Percentiles rank a stretch among this genome's conserved stretches.
phyloP scores from a whole-genome alignment of 805 yeast genomes.

The Jamesozyma piceae region DNA sequence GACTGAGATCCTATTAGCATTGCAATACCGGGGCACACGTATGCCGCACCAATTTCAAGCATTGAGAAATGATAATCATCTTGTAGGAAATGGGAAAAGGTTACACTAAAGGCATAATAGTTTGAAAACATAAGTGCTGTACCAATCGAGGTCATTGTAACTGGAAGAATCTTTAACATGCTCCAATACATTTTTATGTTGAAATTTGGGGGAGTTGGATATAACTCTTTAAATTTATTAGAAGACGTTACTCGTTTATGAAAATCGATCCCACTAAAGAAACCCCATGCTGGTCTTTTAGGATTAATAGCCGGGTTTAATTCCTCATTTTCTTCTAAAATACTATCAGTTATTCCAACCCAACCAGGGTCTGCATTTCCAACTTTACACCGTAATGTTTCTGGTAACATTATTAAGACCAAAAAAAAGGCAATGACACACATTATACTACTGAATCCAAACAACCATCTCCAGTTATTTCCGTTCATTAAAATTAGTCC shows the following conservation, averaged over 20 bases:
- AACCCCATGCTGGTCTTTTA: conserved; percentile 7
- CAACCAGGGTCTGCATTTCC: conserved; percentile 39
- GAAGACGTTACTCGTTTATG: conserved; percentile 21
- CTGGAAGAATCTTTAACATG: conserved; percentile 36
- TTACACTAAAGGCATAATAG: conserved; percentile 45
- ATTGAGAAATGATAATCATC: conserved; percentile 31
- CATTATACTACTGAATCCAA: conserved; percentile 65
- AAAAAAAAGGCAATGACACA: conserved; percentile 45
- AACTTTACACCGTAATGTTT: conserved; percentile 61
- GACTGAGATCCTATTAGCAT: conserved; percentile 40
- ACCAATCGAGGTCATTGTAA: conserved; percentile 37
- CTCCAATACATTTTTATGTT: conserved; percentile 31
- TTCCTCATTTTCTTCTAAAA: neutral
- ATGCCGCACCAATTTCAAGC: conserved; percentile 36
- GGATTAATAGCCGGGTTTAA: neutral
- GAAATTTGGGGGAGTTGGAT: conserved; percentile 41
- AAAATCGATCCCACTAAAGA: conserved; percentile 20
- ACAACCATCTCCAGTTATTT: conserved; percentile 77
- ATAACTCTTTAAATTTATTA: conserved; percentile 20
- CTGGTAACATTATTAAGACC: conserved; percentile 60
- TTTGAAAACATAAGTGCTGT: conserved; percentile 46
- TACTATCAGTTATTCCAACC: conserved; percentile 7
- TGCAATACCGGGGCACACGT: conserved; percentile 45
- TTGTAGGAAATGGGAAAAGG: conserved; percentile 36
- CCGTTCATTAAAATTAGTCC: conserved; percentile 64